phyloP scores from a whole-genome alignment of 2,329 filamentous ascomycete genomes.

The Waltergamsia citrina region DNA sequence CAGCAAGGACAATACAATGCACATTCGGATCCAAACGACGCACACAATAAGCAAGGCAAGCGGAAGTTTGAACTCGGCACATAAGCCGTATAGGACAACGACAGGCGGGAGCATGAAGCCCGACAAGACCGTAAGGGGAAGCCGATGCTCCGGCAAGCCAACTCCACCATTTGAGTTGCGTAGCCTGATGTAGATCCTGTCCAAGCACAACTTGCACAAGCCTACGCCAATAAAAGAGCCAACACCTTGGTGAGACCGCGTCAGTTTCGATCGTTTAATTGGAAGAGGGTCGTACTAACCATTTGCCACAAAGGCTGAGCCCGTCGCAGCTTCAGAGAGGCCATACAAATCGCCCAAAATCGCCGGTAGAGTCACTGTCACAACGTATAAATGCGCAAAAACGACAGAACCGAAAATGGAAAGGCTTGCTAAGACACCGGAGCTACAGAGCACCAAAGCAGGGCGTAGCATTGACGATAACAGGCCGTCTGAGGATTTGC shows the following conservation, averaged over 20 bases:
- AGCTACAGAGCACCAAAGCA: slow-evolving; percentile 34
- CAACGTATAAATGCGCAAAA: slow-evolving; percentile 43
- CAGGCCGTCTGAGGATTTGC: slow-evolving; percentile 11
- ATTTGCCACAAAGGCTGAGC: slow-evolving; percentile 36
- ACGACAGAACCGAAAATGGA: slow-evolving; percentile 34
- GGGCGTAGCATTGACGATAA: slow-evolving; percentile 33
- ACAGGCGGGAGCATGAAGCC: slow-evolving; percentile 33
- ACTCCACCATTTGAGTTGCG: slow-evolving; percentile 20
- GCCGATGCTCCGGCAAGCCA: slow-evolving; percentile 40
- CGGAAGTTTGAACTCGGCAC: slow-evolving; percentile 29
- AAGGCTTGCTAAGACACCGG: slow-evolving; percentile 38
- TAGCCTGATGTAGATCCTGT: slow-evolving; percentile 42
- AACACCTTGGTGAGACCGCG: slow-evolving; percentile 24
- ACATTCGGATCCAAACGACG: slow-evolving; percentile 29
- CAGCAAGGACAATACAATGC: slow-evolving; percentile 32
- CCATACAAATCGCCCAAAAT: slow-evolving; percentile 38
- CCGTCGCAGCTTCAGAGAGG: slow-evolving; percentile 39
- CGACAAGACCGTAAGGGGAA: slow-evolving; percentile 40
- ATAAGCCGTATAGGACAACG: slow-evolving; percentile 40
- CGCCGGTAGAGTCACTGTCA: slow-evolving; percentile 41
- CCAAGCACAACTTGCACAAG: slow-evolving; percentile 38
- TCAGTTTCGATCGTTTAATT: slow-evolving; percentile 5
- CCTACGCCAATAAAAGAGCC: slow-evolving; percentile 37
- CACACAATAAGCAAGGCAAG: slow-evolving; percentile 34
- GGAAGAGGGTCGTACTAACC: slow-evolving; percentile 1